Evolutionary conservation across 192 early-diverging fungal genomes (phyloP).

Genomic region (Umbelopsis sp.): DNA sequence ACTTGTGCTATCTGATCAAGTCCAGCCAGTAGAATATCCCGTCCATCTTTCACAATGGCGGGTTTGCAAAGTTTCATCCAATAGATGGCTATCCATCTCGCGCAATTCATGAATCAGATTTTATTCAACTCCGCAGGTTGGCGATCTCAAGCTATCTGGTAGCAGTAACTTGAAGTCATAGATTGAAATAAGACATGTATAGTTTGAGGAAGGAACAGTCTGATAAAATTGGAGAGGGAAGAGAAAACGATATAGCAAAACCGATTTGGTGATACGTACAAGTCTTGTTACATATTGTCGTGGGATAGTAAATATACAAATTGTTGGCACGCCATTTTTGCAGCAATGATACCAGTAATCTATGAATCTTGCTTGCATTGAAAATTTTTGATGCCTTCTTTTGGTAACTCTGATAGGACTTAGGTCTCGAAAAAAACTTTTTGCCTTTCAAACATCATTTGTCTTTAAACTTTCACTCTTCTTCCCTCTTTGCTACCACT

Average conservation of each 20-base stretch:
- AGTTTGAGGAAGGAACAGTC: too few relatives aligned
- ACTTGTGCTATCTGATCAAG: background rate
- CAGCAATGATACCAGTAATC: background rate
- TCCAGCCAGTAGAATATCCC: background rate
- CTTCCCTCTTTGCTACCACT: background rate
- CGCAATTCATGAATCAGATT: background rate
- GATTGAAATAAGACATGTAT: too few relatives aligned
- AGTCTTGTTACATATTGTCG: background rate
- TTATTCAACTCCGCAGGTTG: background rate
- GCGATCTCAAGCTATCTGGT: background rate
- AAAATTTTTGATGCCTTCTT: background rate
- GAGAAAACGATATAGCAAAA: too few relatives aligned
- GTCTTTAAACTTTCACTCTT: background rate
- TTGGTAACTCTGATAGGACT: too few relatives aligned
- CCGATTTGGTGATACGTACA: too few relatives aligned
- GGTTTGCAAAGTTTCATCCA: background rate
- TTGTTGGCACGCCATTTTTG: conserved; percentile 14
- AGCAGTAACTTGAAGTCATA: background rate
- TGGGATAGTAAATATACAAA: conserved; percentile 15
- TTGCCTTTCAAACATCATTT: background rate
- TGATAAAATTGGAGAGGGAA: too few relatives aligned
- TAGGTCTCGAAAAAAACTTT: background rate
- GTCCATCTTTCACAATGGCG: background rate
- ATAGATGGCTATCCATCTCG: background rate
- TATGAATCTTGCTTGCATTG: background rate